Percentiles rank a stretch among this genome's conserved stretches.
Conservation (phyloP, 768 basidiomycete species). For the Trametes maxima region DNA sequence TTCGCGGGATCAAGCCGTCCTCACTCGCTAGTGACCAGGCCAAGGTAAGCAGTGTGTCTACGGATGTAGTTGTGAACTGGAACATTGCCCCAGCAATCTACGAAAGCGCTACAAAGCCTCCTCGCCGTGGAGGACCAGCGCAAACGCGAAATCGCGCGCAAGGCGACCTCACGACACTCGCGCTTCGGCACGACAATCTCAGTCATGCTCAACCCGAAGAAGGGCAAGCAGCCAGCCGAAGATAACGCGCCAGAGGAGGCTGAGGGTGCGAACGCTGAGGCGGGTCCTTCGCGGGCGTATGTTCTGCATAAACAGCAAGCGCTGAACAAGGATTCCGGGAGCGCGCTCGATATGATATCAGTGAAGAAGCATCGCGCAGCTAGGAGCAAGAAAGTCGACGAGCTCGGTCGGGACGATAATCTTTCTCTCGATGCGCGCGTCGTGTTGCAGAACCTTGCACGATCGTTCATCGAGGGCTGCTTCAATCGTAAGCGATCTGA, state of each 20-base stretch:
- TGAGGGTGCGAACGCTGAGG: constrained; percentile 24
- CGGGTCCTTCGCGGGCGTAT: constrained; percentile 50
- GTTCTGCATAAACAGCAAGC: constrained; percentile 89
- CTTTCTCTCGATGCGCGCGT: constrained; percentile 64
- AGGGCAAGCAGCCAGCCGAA: constrained; percentile 31
- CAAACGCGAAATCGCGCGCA: constrained; percentile 55
- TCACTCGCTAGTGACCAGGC: constrained; percentile 60
- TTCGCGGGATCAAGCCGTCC: constrained; percentile 73
- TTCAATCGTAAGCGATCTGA: constrained; percentile 74
- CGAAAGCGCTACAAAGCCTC: constrained; percentile 69
- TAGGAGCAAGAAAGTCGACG: constrained; percentile 65
- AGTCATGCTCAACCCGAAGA: constrained; percentile 68
- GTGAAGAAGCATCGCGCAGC: constrained; percentile 51
- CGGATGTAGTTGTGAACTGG: constrained; percentile 10
- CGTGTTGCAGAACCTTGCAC: constrained; percentile 69
- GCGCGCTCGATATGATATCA: constrained; percentile 63
- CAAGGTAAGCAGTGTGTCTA: constrained; percentile 49
- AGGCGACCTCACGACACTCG: constrained; percentile 80
- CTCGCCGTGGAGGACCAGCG: constrained; percentile 75
- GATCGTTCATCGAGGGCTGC: constrained; percentile 75
- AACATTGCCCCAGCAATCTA: constrained; percentile 55
- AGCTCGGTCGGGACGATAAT: constrained; percentile 67
- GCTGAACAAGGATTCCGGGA: constrained; percentile 65
- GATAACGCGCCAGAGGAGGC: constrained; percentile 24
- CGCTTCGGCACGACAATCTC: constrained; percentile 95